These are phyloP conservation scores for Aspergillus chevalieri DNA, from an alignment of 2,329 filamentous ascomycete species.

Conservation along the genomic window DNA sequence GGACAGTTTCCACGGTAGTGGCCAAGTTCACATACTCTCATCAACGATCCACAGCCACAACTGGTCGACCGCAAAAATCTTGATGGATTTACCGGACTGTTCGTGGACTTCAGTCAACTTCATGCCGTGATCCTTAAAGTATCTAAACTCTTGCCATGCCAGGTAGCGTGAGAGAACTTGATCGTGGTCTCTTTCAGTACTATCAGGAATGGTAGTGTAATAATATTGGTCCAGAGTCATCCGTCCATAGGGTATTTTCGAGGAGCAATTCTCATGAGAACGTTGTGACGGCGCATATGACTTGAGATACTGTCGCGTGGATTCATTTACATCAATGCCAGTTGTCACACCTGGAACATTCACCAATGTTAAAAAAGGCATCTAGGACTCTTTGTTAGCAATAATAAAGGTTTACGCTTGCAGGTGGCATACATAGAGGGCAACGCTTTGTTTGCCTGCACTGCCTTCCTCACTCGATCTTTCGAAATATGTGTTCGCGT, in stretches of 20 bases:
- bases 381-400: conserved; percentile 2
- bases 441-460: not conserved
- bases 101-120: not conserved
- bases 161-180: conserved; percentile 8
- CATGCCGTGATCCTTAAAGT: not conserved
- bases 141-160: conserved; percentile 1
- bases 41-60: conserved; percentile 18
- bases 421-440: not conserved
- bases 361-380: conserved; percentile 6
- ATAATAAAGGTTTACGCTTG: not conserved
- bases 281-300: not conserved
- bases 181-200: conserved; percentile 4
- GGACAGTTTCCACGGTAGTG: not conserved
- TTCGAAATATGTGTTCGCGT: too few relatives aligned
- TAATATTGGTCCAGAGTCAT: conserved; percentile 14
- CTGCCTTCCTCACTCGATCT: too few relatives aligned
- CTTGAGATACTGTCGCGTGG: too few relatives aligned
- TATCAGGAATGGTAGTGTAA: conserved; percentile 6
- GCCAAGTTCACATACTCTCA: conserved; percentile 5
- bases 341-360: not conserved
- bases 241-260: not conserved
- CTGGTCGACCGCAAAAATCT: conserved; percentile 13
- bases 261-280: not conserved
- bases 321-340: too few relatives aligned
- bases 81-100: not conserved